Evolutionary conservation across 768 basidiomycete genomes (phyloP), one percentile per base, ranked within the genome.

Genomic region (Pluteus cervinus): DNA sequence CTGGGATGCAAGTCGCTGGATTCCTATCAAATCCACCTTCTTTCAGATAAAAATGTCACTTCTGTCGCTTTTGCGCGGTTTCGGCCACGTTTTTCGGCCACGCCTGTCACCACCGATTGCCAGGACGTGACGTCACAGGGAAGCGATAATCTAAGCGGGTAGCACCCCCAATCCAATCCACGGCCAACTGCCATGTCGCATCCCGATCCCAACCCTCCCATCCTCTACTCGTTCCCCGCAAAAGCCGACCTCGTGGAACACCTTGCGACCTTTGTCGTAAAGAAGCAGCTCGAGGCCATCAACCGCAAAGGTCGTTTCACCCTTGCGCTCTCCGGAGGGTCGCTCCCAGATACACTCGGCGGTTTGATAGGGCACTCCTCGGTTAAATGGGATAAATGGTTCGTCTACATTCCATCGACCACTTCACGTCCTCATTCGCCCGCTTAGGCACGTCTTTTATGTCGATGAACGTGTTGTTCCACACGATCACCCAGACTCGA

Each of bases 301-400:
- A 77, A 80, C 55, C 91, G 86, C 65, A 82, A 89, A 62, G 86
- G 83, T 54, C 76, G 75, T 43, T 99, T 99, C 70, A 86, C 90
- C 38, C 55, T 99, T 54, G 96, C 96, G 40, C 67, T 98, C 52
- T 94, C 91, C 4, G 96, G 96, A 8, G 94, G 96, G 6, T 88
- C 86, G 1, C 73, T 98, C 25, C 92, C 94, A 18, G 79, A 77
- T 50, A 73, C 86, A 61, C 78, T 99, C 49, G 69, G 61, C 34
- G 81, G 76, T 3, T 79, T 96, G 48, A 72, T 85, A 46, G 63
- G 52, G 33, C 65, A 81, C 47, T 60, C 71, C 3, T 71, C 70
- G 24, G 74, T 90, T 12, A 84, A 82, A 59, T 99, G 96, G 94
- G 80, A 92, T 54, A 87, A 88, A 59, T 99, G 96, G 94, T 90